Percentiles rank a stretch among this genome's conserved stretches.
These are phyloP conservation scores for Phaeomoniella chlamydospora DNA, from an alignment of 2,329 filamentous ascomycete genomes.

Conservation along the genomic window DNA sequence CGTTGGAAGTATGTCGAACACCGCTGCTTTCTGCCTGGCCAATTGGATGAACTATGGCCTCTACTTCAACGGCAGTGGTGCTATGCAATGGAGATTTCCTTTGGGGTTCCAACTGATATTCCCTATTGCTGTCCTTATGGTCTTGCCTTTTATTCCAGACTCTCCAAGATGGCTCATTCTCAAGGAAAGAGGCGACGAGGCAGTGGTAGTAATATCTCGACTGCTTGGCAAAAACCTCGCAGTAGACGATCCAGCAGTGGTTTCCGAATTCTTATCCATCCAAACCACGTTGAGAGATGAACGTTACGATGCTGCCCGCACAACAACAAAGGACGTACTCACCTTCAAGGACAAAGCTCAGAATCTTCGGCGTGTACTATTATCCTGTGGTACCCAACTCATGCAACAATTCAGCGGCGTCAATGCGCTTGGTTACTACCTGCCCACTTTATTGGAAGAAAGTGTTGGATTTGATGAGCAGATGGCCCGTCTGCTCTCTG, in stretches of 20 bases:
- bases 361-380: slow-evolving; percentile 28
- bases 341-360: slow-evolving; percentile 26
- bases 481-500: slow-evolving; percentile 39
- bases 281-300: too few species aligned
- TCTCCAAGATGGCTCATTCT: slow-evolving; percentile 22
- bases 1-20: slow-evolving; percentile 35
- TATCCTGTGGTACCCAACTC: slow-evolving; percentile 29
- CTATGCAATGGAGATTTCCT: slow-evolving; percentile 17
- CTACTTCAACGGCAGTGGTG: slow-evolving; percentile 21
- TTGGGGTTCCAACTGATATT: slow-evolving; percentile 18
- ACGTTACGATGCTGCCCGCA: too few species aligned
- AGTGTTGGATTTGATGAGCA: slow-evolving; percentile 39
- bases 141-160: slow-evolving; percentile 26
- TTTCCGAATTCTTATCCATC: slow-evolving; percentile 13
- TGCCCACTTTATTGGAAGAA: slow-evolving; percentile 39
- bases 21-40: slow-evolving; percentile 32
- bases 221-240: slow-evolving; percentile 23
- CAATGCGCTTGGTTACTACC: slow-evolving; percentile 26
- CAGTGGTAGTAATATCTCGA: slow-evolving; percentile 14
- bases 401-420: slow-evolving; percentile 33
- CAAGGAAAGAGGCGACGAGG: slow-evolving; percentile 14
- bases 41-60: slow-evolving; percentile 30
- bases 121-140: slow-evolving; percentile 13
- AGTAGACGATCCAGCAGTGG: slow-evolving; percentile 13
- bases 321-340: too few species aligned